phyloP scores from a whole-genome alignment of 169 alveolate species.

The Plasmodium inui region DNA sequence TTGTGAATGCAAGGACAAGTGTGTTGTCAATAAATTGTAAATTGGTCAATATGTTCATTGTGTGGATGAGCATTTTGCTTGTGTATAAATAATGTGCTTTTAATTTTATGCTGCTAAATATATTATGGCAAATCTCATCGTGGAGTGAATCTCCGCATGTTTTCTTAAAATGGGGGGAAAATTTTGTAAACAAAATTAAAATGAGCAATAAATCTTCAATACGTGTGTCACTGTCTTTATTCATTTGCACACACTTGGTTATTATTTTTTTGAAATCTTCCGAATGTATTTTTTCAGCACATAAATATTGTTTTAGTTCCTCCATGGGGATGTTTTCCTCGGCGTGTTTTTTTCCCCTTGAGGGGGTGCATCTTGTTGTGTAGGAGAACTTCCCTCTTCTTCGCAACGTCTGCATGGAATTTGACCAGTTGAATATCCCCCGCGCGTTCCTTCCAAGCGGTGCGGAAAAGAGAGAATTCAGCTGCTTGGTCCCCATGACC shows the following conservation, averaged over 20 bases:
- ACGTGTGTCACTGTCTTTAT: conserved; percentile 1
- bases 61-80: conserved; percentile 57
- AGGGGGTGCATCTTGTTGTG: not conserved
- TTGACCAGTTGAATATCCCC: not conserved
- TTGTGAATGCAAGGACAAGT: conserved; percentile 14
- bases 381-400: not conserved
- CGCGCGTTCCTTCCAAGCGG: not conserved
- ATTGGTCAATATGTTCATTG: conserved; percentile 40
- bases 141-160: not conserved
- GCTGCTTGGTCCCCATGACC: not conserved
- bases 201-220: conserved; percentile 36
- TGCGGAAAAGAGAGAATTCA: not conserved
- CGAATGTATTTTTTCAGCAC: conserved; percentile 11
- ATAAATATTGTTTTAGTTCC: conserved; percentile 15
- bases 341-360: not conserved
- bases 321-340: conserved; percentile 7
- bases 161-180: conserved; percentile 14
- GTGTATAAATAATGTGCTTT: conserved; percentile 64
- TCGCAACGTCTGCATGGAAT: not conserved
- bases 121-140: not conserved
- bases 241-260: not conserved
- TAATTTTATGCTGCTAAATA: conserved; percentile 17
- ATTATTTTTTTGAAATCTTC: conserved; percentile 32
- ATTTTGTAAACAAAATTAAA: conserved; percentile 31
- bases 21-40: conserved; percentile 37